Evolutionary conservation across 306 rosid species (phyloP).

Genomic region (Sicyos edulis): DNA sequence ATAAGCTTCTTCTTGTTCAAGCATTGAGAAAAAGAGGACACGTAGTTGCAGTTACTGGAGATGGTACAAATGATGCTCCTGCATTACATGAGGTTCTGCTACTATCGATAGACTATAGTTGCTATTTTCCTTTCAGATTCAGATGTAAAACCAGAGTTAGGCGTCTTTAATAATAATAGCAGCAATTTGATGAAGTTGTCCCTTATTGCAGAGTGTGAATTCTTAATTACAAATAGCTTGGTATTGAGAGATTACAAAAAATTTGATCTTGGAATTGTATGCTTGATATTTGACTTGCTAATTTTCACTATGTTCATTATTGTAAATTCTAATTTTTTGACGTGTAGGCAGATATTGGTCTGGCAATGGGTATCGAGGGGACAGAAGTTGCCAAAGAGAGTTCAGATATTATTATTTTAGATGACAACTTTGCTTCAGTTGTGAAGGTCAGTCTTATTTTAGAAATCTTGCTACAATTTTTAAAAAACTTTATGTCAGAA

Average conservation of each 20-base stretch:
- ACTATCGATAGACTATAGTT: neutral
- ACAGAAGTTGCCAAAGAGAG: slow-evolving; percentile 94
- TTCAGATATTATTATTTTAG: slow-evolving; percentile 86
- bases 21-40: slow-evolving; percentile 66
- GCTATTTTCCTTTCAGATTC: neutral
- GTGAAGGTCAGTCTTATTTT: slow-evolving; percentile 53
- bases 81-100: slow-evolving; percentile 76
- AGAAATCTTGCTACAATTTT: too few relatives aligned
- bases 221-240: neutral
- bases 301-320: neutral
- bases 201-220: neutral
- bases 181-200: neutral
- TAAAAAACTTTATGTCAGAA: neutral
- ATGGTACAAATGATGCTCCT: slow-evolving; percentile 94
- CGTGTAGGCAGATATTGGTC: slow-evolving; percentile 79
- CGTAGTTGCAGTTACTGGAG: slow-evolving; percentile 90
- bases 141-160: neutral
- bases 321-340: slow-evolving; percentile 20
- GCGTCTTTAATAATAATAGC: neutral
- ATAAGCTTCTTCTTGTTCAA: slow-evolving; percentile 91
- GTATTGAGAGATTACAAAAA: neutral
- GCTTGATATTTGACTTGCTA: neutral
- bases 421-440: slow-evolving; percentile 81
- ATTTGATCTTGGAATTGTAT: slow-evolving; percentile 7
- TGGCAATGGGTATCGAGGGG: slow-evolving; percentile 88